These are phyloP conservation scores for Boletus subcaerulescens DNA, from an alignment of 768 basidiomycete genomes.

Conservation along the genomic window DNA sequence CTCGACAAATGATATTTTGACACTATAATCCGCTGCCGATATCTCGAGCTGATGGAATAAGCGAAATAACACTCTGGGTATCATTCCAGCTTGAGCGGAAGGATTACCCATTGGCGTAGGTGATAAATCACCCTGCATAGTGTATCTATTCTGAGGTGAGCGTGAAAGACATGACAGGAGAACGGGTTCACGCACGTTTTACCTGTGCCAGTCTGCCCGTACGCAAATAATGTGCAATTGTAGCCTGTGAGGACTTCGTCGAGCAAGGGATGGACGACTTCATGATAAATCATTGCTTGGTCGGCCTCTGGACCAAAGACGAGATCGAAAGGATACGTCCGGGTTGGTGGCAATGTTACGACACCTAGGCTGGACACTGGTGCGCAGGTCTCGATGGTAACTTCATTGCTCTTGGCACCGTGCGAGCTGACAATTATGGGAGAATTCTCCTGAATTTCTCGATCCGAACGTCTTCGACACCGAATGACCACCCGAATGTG, in stretches of 20 bases:
- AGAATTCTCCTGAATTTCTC: slow-evolving; percentile 82
- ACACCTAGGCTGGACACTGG: slow-evolving; percentile 71
- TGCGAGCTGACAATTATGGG: slow-evolving; percentile 81
- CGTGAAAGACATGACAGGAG: neutral
- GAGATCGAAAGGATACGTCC: slow-evolving; percentile 91
- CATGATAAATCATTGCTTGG: slow-evolving; percentile 89
- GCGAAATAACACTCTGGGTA: slow-evolving; percentile 88
- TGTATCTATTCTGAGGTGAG: slow-evolving; percentile 57
- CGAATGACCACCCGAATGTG: slow-evolving; percentile 95
- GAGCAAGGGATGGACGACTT: slow-evolving; percentile 90
- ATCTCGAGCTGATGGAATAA: slow-evolving; percentile 87
- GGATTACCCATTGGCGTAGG: slow-evolving; percentile 86
- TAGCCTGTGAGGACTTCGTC: slow-evolving; percentile 94
- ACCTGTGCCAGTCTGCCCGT: slow-evolving; percentile 97
- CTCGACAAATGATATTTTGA: slow-evolving; percentile 92
- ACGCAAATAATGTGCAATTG: slow-evolving; percentile 96
- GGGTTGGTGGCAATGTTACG: slow-evolving; percentile 67
- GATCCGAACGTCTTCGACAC: slow-evolving; percentile 80
- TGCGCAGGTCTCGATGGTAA: slow-evolving; percentile 76
- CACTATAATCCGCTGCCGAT: slow-evolving; percentile 76
- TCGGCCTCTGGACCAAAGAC: slow-evolving; percentile 98
- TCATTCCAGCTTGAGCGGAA: slow-evolving; percentile 88
- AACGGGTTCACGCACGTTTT: slow-evolving; percentile 75
- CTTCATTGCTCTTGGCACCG: slow-evolving; percentile 70
- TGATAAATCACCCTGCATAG: slow-evolving; percentile 94